Base-by-base conservation (phyloP, 805 yeast genomes). In the Zygosaccharomyces lentus region DNA sequence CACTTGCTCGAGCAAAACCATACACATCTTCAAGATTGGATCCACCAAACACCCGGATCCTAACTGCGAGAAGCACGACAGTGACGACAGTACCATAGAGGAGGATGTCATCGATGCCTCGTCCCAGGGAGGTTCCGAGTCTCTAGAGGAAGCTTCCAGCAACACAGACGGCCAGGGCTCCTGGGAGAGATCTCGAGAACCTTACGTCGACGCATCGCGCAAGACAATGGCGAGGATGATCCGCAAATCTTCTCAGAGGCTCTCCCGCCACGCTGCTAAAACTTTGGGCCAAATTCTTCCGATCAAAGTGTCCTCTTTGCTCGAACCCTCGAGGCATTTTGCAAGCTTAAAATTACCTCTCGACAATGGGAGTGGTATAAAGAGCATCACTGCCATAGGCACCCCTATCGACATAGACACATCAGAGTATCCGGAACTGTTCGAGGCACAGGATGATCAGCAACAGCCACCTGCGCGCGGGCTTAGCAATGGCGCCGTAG, bases 251-350 rank as follows among this genome's bases (percentile, higher is more conserved):
- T 85, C 93, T 0, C 95, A 86, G 56, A 79, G 77, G 3, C 69
- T 85, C 46, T 90, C 91, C 0, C 69, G 90, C 40, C 80, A 78
- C 51, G 93, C 93, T 1, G 96, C 96, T 0, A 95, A 84, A 56
- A 84, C 81, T 43, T 82, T 89, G 77, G 96, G 95, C 0, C 87
- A 87, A n/a, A 84, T 83, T 50, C 72, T 90, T 17, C 96, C 96
- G 9, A 53, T 55, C 16, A 80, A 85, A 44, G 81, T 90, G 32
- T 79, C 87, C 9, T 86, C 95, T 2, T 82, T 90, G 47, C 69
- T 90, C 56, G 96, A 90, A 59, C 95, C 96, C 10, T 79, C 86
- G 17, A 75, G 99, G 51, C 96, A 90, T 60, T 93, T 87, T 73
- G 97, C 98, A 0, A 86, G 81, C 43, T 73, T 91, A 53, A 89